phyloP scores from a whole-genome alignment of 805 yeast genomes.

The Ogataea allantospora region DNA sequence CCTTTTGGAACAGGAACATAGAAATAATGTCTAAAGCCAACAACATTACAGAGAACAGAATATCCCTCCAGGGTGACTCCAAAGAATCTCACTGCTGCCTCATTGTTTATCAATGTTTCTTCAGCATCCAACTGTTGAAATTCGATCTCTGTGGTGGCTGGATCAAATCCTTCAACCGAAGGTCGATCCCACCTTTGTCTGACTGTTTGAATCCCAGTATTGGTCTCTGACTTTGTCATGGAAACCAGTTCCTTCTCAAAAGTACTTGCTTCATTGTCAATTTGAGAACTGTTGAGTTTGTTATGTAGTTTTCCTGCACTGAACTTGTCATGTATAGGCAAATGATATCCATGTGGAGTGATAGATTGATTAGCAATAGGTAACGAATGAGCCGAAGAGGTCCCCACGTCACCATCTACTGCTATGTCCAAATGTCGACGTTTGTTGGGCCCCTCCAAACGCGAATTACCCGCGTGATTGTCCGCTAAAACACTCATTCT shows the following conservation, averaged over 20 bases:
- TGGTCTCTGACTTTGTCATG: slow-evolving; percentile 37
- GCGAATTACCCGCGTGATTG: slow-evolving; percentile 12
- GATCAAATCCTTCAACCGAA: slow-evolving; percentile 50
- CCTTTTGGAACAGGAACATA: slow-evolving; percentile 90
- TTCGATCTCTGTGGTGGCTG: slow-evolving; percentile 49
- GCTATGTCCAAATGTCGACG: slow-evolving; percentile 24
- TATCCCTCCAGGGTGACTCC: slow-evolving; percentile 90
- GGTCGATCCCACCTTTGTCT: slow-evolving; percentile 52
- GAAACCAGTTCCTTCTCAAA: slow-evolving; percentile 52
- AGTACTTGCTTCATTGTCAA: slow-evolving; percentile 40
- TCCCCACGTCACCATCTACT: slow-evolving; percentile 24
- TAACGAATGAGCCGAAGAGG: slow-evolving; percentile 30
- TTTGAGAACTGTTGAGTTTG: slow-evolving; percentile 28
- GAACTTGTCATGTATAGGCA: slow-evolving; percentile 30
- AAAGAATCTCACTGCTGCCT: slow-evolving; percentile 74
- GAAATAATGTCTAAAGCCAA: slow-evolving; percentile 85
- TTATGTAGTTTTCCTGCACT: slow-evolving; percentile 27
- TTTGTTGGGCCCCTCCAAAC: slow-evolving; percentile 15
- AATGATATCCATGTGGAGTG: slow-evolving; percentile 28
- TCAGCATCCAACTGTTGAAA: slow-evolving; percentile 97
- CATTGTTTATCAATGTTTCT: slow-evolving; percentile 60
- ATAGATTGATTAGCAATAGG: slow-evolving; percentile 33
- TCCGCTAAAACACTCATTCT: slow-evolving; percentile 6
- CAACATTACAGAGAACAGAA: slow-evolving; percentile 85
- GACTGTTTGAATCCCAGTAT: slow-evolving; percentile 15